Percentiles rank a stretch among this genome's conserved stretches.
Conservation (phyloP, 192 early-diverging fungal genomes). For the Coemansia sp. region DNA sequence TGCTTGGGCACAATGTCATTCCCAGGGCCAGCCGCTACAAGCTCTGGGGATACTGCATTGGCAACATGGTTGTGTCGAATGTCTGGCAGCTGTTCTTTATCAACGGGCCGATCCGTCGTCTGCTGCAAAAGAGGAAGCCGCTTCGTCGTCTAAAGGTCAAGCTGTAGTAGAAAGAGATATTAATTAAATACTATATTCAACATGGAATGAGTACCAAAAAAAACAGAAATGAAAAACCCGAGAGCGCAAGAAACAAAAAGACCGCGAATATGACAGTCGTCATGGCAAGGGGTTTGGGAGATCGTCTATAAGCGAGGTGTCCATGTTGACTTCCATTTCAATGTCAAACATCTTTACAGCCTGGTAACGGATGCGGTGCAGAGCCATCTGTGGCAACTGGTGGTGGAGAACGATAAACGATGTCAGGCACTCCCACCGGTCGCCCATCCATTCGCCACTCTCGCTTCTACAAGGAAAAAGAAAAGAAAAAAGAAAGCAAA, state of each 20-base stretch:
- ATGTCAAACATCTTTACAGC: slow-evolving; percentile 46
- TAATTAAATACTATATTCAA: slow-evolving; percentile 3
- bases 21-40: slow-evolving; percentile 50
- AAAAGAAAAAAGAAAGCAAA: slow-evolving; percentile 3
- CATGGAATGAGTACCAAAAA: not conserved
- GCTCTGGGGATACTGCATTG: slow-evolving; percentile 58
- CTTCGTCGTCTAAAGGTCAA: slow-evolving; percentile 42
- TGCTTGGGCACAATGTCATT: slow-evolving; percentile 62
- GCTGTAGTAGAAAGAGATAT: slow-evolving; percentile 19
- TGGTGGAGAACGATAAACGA: slow-evolving; percentile 45
- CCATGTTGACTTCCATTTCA: slow-evolving; percentile 50
- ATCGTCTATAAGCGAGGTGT: slow-evolving; percentile 39
- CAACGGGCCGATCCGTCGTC: slow-evolving; percentile 52
- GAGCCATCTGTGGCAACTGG: slow-evolving; percentile 44
- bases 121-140: slow-evolving; percentile 27
- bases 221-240: not conserved
- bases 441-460: slow-evolving; percentile 52
- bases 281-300: slow-evolving; percentile 12
- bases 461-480: slow-evolving; percentile 18
- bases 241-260: not conserved
- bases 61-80: slow-evolving; percentile 41
- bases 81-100: slow-evolving; percentile 56
- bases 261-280: not conserved
- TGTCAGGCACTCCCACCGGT: slow-evolving; percentile 50
- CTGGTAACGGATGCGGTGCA: slow-evolving; percentile 50